These are phyloP conservation scores for Clonostachys rhizophaga DNA, from an alignment of 2,329 filamentous ascomycete genomes.

Conservation along the genomic window DNA sequence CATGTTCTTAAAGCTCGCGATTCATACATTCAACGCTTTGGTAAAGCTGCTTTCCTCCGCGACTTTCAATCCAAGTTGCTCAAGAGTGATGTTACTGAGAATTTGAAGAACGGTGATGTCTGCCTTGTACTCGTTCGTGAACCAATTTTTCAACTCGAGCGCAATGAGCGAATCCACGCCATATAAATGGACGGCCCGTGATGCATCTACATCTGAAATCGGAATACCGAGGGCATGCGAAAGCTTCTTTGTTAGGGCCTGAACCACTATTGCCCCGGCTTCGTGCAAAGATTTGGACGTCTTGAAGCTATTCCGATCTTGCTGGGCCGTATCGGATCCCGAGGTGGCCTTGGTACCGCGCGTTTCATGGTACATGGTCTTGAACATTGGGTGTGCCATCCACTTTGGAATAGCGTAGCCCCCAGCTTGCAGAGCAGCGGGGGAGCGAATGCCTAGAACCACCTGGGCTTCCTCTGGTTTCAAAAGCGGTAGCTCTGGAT, in stretches of 20 bases:
- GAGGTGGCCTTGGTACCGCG: too few species aligned
- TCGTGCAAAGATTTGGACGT: too few species aligned
- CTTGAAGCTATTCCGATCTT: too few species aligned
- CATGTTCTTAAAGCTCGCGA: too few species aligned
- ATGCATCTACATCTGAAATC: conserved; percentile 8
- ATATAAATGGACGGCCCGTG: conserved; percentile 7
- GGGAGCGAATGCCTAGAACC: background rate
- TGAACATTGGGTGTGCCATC: too few species aligned
- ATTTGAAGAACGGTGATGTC: conserved; percentile 1
- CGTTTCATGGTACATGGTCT: background rate
- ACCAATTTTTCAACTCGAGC: conserved; percentile 16
- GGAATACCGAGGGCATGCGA: conserved; percentile 10
- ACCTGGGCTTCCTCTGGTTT: background rate
- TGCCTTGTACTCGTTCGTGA: conserved; percentile 8
- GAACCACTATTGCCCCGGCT: too few species aligned
- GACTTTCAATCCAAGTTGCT: background rate
- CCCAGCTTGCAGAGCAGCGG: background rate
- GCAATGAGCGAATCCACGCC: conserved; percentile 14
- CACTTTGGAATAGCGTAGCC: too few species aligned
- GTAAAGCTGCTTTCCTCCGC: too few species aligned
- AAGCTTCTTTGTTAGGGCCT: conserved; percentile 8
- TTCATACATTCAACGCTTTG: too few species aligned
- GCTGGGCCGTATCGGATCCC: too few species aligned
- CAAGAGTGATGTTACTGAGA: background rate
- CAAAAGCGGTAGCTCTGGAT: background rate